These are phyloP conservation scores for Haplographium delicatum DNA, from an alignment of 495 filamentous ascomycete genomes.

Conservation along the genomic window DNA sequence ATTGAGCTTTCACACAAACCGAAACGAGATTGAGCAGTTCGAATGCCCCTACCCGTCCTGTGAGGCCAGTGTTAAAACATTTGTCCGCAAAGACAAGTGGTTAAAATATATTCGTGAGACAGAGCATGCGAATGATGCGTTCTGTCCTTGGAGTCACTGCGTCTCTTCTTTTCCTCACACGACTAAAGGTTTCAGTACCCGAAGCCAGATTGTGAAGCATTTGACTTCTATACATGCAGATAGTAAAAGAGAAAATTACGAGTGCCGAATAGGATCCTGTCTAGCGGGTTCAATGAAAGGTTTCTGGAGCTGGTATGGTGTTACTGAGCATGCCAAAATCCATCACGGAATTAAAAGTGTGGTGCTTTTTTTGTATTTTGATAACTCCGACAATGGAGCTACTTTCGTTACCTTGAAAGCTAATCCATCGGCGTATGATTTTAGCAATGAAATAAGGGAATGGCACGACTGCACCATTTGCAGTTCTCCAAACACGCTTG, in stretches of 20 bases:
- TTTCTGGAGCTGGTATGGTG: not conserved
- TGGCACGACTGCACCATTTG: not conserved
- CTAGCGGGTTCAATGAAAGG: not conserved
- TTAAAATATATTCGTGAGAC: conserved; percentile 14
- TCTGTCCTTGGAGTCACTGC: conserved; percentile 8
- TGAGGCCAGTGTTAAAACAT: not conserved
- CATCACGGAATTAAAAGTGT: not conserved
- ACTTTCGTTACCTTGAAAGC: too few relatives aligned
- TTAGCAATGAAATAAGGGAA: too few relatives aligned
- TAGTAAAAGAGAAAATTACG: not conserved
- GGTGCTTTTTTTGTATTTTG: not conserved
- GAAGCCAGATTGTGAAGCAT: not conserved
- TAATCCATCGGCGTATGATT: too few relatives aligned
- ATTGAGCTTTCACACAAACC: not conserved
- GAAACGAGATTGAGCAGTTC: not conserved
- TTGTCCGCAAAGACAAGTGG: conserved; percentile 13
- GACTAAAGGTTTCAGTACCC: not conserved
- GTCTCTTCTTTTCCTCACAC: not conserved
- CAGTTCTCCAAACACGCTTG: conserved; percentile 12
- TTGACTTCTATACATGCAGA: not conserved
- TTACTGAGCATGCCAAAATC: not conserved
- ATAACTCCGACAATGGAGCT: not conserved
- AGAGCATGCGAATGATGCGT: conserved; percentile 8
- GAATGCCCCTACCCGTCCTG: conserved; percentile 8
- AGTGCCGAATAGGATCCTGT: not conserved